Base-by-base conservation (phyloP, 148 eudicot species). In the Selenicereus undatus region DNA sequence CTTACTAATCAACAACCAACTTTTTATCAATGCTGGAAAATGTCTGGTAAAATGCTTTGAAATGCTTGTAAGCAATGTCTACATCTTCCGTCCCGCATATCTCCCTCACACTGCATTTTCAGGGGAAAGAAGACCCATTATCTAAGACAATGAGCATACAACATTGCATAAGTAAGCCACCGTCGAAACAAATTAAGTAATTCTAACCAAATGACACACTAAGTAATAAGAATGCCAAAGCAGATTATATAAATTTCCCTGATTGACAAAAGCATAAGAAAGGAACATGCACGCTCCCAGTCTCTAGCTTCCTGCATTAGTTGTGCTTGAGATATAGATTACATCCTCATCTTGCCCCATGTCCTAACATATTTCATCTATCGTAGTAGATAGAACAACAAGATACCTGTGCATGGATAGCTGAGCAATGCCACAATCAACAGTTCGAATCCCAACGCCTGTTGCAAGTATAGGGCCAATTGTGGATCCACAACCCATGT, bases 401-500 rank as follows among this genome's bases (percentile, higher is more conserved):
- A 5, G 51, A 85, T 85, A 95, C 99, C 99, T 95, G 91, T 95
- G 99, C 99, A 95, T 95, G 77, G 99, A 95, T 74, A 95, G 92
- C 74, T 95, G 98, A 79, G 97, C 85, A 79, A 95, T 92, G 75
- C 99, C 92, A 83, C 97, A 92, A 84, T 95, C 99, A 81, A 95
- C 97, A 21, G 99, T 95, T 27, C 99, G 97, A 71, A 95, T 92
- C 79, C 97, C 99, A 71, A 93, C 88, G 71, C 97, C 99, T 10
- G 97, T 87, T 88, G 99, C 97, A 80, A 95, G 93, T 84, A 95
- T 95, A 70, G 98, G 99, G 71, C 99, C 99, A 60, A 95, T 95
- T 78, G 99, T 95, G 27, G 99, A 95, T 78, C 99, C 99, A 87
- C 99, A 95, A 52, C 99, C 99, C 99, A 95, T 95, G 87, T 95